Conservation (phyloP, 1,284 basidiomycete genomes). For the Fomitopsis betulina region DNA sequence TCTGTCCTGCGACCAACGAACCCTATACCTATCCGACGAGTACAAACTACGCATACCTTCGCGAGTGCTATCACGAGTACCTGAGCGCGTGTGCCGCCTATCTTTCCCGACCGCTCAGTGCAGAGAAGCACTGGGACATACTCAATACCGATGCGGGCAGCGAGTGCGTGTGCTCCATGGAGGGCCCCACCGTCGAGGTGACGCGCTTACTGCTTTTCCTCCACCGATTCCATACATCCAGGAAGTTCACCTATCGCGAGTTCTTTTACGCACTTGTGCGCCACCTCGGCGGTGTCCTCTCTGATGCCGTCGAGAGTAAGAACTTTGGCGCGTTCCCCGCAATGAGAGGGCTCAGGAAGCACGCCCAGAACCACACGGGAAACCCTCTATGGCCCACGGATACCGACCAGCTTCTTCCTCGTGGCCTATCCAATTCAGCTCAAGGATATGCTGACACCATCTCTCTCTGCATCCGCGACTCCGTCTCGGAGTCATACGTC, state of each 20-base stretch:
- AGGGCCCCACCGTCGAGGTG: too few relatives aligned
- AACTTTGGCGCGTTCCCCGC: background rate
- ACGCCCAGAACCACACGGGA: background rate
- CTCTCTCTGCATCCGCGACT: background rate
- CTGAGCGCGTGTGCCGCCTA: background rate
- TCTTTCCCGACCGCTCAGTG: background rate
- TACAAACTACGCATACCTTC: background rate
- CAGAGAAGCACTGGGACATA: background rate
- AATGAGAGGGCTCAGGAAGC: background rate
- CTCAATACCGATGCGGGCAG: background rate
- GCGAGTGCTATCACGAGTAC: background rate
- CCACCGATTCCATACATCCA: background rate
- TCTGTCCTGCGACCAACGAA: background rate
- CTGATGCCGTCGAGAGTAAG: background rate
- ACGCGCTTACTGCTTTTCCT: background rate
- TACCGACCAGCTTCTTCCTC: background rate
- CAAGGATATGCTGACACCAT: background rate
- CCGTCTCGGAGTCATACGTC: too few relatives aligned
- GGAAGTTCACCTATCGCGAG: background rate
- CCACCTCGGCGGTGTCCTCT: background rate
- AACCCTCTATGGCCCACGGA: background rate
- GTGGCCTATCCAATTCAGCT: background rate
- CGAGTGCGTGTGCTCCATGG: too few relatives aligned
- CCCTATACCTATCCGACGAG: background rate
- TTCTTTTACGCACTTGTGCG: background rate